phyloP scores from a whole-genome alignment of 345 rosid species.

The Tarenaya hassleriana region DNA sequence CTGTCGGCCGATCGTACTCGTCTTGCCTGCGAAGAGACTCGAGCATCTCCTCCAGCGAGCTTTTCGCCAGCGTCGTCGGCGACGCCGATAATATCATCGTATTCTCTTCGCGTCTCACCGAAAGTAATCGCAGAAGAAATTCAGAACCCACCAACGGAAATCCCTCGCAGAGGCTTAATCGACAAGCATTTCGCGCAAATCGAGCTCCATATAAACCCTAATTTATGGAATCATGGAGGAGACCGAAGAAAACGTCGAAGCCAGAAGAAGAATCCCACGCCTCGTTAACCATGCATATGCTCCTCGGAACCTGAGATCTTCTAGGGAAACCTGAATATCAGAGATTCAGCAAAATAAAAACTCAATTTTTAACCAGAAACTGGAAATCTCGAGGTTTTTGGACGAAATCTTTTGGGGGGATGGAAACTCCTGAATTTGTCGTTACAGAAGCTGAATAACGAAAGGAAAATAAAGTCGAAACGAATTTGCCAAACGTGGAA shows the following conservation, averaged over 20 bases:
- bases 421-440: constrained; percentile 16
- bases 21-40: constrained; percentile 49
- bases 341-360: constrained; percentile 17
- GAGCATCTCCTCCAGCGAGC: constrained; percentile 74
- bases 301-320: constrained; percentile 23
- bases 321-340: constrained; percentile 13
- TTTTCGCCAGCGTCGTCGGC: constrained; percentile 19
- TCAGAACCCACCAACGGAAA: too few species aligned
- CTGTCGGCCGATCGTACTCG: constrained; percentile 48
- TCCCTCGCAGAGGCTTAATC: too few species aligned
- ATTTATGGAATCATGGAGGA: constrained; percentile 19
- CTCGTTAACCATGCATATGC: constrained; percentile 26
- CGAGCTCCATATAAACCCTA: constrained; percentile 4
- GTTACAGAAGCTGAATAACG: constrained; percentile 10
- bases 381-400: constrained; percentile 26
- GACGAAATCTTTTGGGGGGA: not conserved
- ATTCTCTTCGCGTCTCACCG: too few species aligned
- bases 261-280: not conserved
- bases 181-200: too few species aligned
- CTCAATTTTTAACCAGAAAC: constrained; percentile 11
- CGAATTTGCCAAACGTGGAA: constrained; percentile 18
- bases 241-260: not conserved
- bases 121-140: too few species aligned
- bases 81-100: too few species aligned
- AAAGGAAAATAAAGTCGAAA: constrained; percentile 18